Base-by-base conservation (phyloP, 768 basidiomycete genomes). In the Rhodotorula graminis region DNA sequence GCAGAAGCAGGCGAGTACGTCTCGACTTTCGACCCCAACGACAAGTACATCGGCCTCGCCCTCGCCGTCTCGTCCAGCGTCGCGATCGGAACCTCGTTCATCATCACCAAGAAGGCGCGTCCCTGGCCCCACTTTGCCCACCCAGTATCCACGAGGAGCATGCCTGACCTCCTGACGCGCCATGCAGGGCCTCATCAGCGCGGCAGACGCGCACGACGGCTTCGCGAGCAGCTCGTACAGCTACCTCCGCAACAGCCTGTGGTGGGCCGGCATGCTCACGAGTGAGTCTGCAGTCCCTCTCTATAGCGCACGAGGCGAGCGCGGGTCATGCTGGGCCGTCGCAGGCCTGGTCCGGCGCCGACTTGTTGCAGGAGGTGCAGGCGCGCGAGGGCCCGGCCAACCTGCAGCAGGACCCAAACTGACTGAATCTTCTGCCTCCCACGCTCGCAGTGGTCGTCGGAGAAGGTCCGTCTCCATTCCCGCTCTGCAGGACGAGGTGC, bases 41-140 rank as follows among this genome's bases (percentile, higher is more conserved):
- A 96, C 83, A 96, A 93, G 83, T 95, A 93, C 80, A 92, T 97
- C 61, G 96, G 96, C 46, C 86, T 99, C 64, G 86, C 87, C 37
- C 87, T 99, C 67, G 94, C 96, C 65, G 82, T 98, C 61, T 88
- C 88, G 29, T 87, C 92, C 76, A 90, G 91, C 21, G 79, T 91
- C 37, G 88, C 90, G 70, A 98, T 98, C 76, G 95, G 96, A 62
- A 91, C 90, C 52, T 95, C 93, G 81, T 96, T 93, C 81, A 96
- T 99, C 80, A 95, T 99, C 80, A 99, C 95, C 27, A 99, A 99
- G 87, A 98, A 96, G 89, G 95, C 90, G 63, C 75, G 82, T 40
- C 60, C 61, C 2, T 6, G 21, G 27, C 47, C 47, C 19, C 47
- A n/a, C n/a, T n/a, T n/a, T 49, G 19, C 21, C 19, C 8, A 5